Evolutionary conservation across 83 land plant species (phyloP), one percentile per base, ranked within the genome.

Genomic region (Picea mariana): DNA sequence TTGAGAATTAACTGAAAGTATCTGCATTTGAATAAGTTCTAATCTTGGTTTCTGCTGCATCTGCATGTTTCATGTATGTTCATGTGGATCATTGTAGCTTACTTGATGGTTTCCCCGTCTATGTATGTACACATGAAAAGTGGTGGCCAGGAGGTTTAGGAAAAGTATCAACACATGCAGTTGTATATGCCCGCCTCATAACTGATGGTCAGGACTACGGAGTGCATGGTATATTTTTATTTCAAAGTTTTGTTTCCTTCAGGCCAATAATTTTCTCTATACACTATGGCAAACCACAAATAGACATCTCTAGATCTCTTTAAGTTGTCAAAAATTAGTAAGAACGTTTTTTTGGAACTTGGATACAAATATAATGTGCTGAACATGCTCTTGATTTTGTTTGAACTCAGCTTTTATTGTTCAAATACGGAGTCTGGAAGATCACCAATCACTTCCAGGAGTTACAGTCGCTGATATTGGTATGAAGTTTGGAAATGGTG

Each of bases 71-170:
- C 72, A 42, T 76, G 16, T 26, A 44, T 67, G 47, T 47, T 27
- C 24, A 23, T 83, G 47, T 55, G 68, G 23, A 26, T 61, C n/a
- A 42, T 61, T 44, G 38, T 61, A n/a, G 61, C 26, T 65, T 42
- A 44, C 24, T 49, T 81, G 52, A 69, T 75, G 68, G 3, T 71
- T 67, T 23, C 18, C 26, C 71, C 77, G 7, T 58, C 15, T 31
- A 75, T 64, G 65, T 78, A 17, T 18, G 31, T 82, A 58, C 72
- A 7, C 24, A 9, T 86, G 38, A 26, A 59, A 83, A 98, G 99
- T 98, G 99, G 99, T 98, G 99, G 99, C 99, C 99, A 85, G 99
- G 99, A 83, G 99, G 99, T n/a, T 84, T 98, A 61, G 99, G 99
- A 24, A 98, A 98, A 87, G 93, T 93, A 78, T 94, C 99, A 75